Evolutionary conservation across 139 green algal species (phyloP).

Genomic region (Edaphochlamys debaryana): DNA sequence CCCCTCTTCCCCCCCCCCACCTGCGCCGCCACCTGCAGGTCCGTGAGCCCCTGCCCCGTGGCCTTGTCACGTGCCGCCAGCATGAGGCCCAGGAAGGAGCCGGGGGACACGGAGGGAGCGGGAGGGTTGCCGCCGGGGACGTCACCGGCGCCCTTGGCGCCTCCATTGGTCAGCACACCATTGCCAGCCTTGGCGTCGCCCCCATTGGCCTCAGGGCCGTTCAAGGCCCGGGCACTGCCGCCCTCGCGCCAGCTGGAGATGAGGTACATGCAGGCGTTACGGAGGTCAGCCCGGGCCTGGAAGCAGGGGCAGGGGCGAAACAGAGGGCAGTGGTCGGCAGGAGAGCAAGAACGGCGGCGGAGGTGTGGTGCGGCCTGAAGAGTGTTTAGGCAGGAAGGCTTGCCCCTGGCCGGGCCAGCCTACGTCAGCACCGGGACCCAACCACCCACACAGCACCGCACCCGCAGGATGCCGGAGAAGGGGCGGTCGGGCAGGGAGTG

Average conservation of each 20-base stretch:
- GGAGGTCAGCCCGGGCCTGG: background rate
- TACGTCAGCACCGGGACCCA: too few species aligned
- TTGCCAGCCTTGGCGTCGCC: background rate
- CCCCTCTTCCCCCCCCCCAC: background rate
- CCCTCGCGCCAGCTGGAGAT: background rate
- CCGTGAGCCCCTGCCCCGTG: constrained; percentile 38
- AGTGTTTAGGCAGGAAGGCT: too few species aligned
- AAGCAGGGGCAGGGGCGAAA: too few species aligned
- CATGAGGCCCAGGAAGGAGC: constrained; percentile 53
- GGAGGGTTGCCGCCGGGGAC: too few species aligned
- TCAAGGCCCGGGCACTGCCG: too few species aligned
- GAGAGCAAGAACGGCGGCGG: too few species aligned
- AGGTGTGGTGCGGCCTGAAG: too few species aligned
- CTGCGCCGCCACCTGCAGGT: constrained; percentile 36
- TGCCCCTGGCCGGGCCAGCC: too few species aligned
- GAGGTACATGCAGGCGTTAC: background rate
- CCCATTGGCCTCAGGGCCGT: too few species aligned
- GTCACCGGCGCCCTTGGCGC: too few species aligned
- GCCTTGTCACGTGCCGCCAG: constrained; percentile 35
- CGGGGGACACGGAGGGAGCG: constrained; percentile 8
- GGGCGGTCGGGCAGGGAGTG: constrained; percentile 19
- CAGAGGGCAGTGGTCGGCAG: too few species aligned
- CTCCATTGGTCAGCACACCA: background rate
- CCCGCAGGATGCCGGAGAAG: constrained; percentile 11
- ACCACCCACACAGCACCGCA: too few species aligned